Evolutionary conservation across 306 rosid genomes (phyloP).

Genomic region (Fagus crenata): DNA sequence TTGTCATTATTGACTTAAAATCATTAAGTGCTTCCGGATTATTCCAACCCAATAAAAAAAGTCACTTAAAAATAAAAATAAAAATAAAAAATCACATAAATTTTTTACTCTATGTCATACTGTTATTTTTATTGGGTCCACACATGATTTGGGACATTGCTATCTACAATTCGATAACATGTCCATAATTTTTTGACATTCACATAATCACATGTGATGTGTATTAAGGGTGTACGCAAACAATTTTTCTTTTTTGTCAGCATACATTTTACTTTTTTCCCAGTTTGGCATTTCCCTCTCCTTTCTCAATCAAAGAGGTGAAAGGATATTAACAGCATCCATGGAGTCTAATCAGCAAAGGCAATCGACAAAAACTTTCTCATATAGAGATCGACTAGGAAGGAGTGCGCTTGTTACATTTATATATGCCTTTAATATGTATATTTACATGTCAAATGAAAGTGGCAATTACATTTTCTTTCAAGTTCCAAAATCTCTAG

Average conservation of each 20-base stretch:
- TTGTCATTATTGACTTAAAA: too few relatives aligned
- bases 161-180: too few relatives aligned
- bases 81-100: too few relatives aligned
- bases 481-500: conserved; percentile 13
- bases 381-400: conserved; percentile 13
- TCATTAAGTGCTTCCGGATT: too few relatives aligned
- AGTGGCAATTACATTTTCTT: neutral
- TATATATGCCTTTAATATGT: conserved; percentile 1
- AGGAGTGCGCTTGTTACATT: neutral
- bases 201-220: too few relatives aligned
- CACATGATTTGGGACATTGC: too few relatives aligned
- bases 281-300: neutral
- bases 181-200: too few relatives aligned
- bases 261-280: neutral
- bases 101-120: too few relatives aligned
- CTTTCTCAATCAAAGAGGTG: neutral
- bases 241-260: neutral
- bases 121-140: too few relatives aligned
- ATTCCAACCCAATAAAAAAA: too few relatives aligned
- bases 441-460: conserved; percentile 33
- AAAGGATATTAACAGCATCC: neutral
- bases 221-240: too few relatives aligned
- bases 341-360: neutral
- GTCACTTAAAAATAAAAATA: too few relatives aligned
- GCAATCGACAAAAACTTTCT: neutral